Percentiles rank a stretch among this genome's conserved stretches.
Evolutionary conservation across 139 green algal genomes (phyloP).

Genomic region (Axilococcus clingmanii): DNA sequence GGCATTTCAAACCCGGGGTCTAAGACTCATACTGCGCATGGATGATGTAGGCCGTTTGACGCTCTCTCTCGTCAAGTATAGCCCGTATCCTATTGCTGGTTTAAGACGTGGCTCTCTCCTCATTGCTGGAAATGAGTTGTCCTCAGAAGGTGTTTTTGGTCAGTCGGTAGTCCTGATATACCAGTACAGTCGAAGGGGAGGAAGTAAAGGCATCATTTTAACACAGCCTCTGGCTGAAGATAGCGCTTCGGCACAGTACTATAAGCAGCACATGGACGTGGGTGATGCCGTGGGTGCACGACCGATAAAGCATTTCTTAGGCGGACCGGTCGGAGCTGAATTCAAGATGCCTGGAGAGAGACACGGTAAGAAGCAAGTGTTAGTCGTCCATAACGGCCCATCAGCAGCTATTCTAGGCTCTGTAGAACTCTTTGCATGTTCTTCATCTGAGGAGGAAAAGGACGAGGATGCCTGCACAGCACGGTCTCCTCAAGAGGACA

Average conservation of each 20-base stretch:
- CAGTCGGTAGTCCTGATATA: conserved; percentile 28
- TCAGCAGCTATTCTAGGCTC: conserved; percentile 1
- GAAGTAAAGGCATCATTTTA: conserved; percentile 25
- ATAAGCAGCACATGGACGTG: not conserved
- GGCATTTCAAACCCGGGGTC: conserved; percentile 18
- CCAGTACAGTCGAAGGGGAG: conserved; percentile 10
- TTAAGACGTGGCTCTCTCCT: conserved; percentile 7
- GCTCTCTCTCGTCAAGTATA: not conserved
- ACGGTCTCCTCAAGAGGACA: not conserved
- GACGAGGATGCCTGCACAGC: not conserved
- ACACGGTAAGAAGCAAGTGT: conserved; percentile 8
- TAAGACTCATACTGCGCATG: conserved; percentile 22
- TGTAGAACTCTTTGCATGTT: not conserved
- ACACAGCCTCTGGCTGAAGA: conserved; percentile 16
- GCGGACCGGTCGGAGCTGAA: conserved; percentile 33
- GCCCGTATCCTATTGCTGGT: conserved; percentile 3
- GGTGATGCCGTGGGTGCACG: not conserved
- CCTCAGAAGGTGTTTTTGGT: conserved; percentile 27
- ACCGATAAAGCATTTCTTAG: conserved; percentile 20
- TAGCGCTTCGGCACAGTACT: not conserved
- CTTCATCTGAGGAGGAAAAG: too few species aligned
- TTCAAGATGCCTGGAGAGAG: conserved; percentile 33
- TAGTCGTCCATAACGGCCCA: conserved; percentile 12
- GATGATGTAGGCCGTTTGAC: conserved; percentile 9
- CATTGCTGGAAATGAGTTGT: conserved; percentile 25